Base-by-base conservation (phyloP, 1,139 yeast species). In the Pichia cactophila region DNA sequence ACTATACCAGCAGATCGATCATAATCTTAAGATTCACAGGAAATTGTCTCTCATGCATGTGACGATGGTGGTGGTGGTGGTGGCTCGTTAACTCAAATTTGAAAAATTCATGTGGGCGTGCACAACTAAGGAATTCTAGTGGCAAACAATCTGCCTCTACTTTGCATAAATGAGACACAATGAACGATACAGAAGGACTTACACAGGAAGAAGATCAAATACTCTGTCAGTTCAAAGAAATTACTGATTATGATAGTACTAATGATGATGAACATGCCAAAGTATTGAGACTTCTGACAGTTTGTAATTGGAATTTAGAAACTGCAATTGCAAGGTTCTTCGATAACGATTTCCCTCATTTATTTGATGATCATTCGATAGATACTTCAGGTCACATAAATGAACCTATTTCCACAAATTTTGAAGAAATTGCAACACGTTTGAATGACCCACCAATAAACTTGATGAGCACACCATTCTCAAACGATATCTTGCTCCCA, bases 321-420 rank as follows among this genome's bases (percentile, higher is more conserved):
- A 68, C 68, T 49, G 76, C 83, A 14, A 66, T 77, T 29, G 71
- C 75, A 11, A 66, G 73, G 47, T 79, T 68, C 58, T 77, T 78
- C 55, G 84, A 79, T 54, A 62, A 63, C 37, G 66, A 71, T 16
- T 78, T 80, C 38, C 65, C 67, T 3, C 55, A 64, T 2, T 46
- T 62, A 12, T 47, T 58, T 33, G 59, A 58, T 38, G 54, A 50
- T n/a, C 35, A 10, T 31, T 10, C 16, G 3, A 12, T 20, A 2
- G 12, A 17, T 20, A 28, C 9, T 7, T 28, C 10, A 28, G 11
- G 23, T 5, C 23, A 38, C 28, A 38, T 9, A 9, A 12, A 9
- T 12, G n/a, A 23, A 23, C 16, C 23, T 1, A 12, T 28, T 14
- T 5, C 5, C 12, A 11, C 41, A 5, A 20, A 23, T 23, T 23